A percentile compares a stretch with the other conserved stretches of the same genome.
Evolutionary conservation across 2,329 filamentous ascomycete species (phyloP).

Genomic region (Grosmannia clavigera): DNA sequence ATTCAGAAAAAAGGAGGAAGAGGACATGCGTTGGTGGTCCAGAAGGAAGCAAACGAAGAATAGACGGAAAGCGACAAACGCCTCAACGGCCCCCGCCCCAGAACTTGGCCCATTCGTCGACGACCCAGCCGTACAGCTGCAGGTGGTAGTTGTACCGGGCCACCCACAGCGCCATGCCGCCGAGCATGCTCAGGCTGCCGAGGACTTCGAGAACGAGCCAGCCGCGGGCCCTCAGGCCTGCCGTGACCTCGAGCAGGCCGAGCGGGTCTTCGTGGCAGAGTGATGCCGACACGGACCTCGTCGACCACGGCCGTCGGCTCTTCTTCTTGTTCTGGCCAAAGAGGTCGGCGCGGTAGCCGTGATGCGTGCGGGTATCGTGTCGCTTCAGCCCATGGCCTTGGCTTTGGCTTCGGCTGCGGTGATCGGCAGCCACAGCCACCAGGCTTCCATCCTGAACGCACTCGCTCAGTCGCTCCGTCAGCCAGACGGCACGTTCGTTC

Average conservation of each 20-base stretch:
- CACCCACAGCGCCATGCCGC: constrained; percentile 57
- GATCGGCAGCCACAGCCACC: constrained; percentile 30
- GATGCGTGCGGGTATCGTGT: neutral
- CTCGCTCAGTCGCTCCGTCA: constrained; percentile 53
- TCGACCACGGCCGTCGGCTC: neutral
- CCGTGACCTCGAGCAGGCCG: constrained; percentile 58
- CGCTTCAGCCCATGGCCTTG: neutral
- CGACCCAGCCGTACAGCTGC: constrained; percentile 16
- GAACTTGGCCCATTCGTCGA: constrained; percentile 18
- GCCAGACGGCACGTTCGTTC: constrained; percentile 55
- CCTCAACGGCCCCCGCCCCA: constrained; percentile 15
- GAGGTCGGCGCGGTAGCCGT: neutral
- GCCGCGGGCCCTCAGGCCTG: constrained; percentile 51
- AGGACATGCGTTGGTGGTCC: neutral
- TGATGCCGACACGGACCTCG: constrained; percentile 16
- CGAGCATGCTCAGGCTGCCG: constrained; percentile 61
- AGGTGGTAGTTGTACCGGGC: constrained; percentile 17
- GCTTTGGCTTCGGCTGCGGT: neutral
- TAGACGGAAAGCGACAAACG: neutral
- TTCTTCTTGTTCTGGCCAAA: neutral
- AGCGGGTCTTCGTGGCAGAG: constrained; percentile 58
- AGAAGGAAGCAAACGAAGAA: neutral
- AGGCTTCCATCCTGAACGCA: constrained; percentile 54
- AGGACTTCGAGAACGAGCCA: constrained; percentile 61
- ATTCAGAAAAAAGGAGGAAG: neutral